phyloP scores from a whole-genome alignment of 2,329 filamentous ascomycete genomes.

The Fusarium veterinarium region DNA sequence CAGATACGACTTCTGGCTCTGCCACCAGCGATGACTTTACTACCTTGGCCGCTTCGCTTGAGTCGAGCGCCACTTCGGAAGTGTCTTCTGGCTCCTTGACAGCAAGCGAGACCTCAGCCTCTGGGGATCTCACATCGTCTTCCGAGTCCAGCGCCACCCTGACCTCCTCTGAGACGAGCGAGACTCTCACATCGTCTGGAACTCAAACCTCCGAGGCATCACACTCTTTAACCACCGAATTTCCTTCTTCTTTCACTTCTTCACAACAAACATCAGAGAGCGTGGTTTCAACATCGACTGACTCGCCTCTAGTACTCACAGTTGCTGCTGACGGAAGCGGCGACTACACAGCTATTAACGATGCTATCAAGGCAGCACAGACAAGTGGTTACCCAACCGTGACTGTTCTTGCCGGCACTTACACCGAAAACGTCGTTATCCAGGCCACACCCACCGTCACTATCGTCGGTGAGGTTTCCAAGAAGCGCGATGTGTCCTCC shows the following conservation, averaged over 20 bases:
- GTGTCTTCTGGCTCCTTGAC: too few relatives aligned
- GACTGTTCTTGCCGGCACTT: conserved; percentile 57
- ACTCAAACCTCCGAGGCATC: conserved; percentile 2
- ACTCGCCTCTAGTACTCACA: conserved; percentile 50
- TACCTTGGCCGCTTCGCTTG: background rate
- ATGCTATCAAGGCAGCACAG: conserved; percentile 56
- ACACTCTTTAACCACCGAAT: conserved; percentile 8
- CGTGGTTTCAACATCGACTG: conserved; percentile 28
- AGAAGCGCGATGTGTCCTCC: conserved; percentile 43
- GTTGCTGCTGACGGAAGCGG: conserved; percentile 57
- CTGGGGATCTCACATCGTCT: background rate
- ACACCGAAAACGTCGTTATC: conserved; percentile 56
- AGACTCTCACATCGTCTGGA: background rate
- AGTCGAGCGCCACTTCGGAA: background rate
- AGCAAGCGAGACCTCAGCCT: background rate
- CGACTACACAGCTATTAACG: conserved; percentile 58
- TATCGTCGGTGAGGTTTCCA: conserved; percentile 51
- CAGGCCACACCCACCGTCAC: conserved; percentile 55
- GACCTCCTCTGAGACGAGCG: background rate
- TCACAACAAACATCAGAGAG: conserved; percentile 23
- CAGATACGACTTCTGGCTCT: background rate
- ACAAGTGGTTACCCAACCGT: conserved; percentile 56
- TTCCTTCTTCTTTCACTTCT: conserved; percentile 24
- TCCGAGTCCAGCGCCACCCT: background rate
- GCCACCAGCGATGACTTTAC: too few relatives aligned